Evolutionary conservation across 805 yeast species (phyloP), one percentile per base, ranked within the genome.

Genomic region (Spathaspora boniae): DNA sequence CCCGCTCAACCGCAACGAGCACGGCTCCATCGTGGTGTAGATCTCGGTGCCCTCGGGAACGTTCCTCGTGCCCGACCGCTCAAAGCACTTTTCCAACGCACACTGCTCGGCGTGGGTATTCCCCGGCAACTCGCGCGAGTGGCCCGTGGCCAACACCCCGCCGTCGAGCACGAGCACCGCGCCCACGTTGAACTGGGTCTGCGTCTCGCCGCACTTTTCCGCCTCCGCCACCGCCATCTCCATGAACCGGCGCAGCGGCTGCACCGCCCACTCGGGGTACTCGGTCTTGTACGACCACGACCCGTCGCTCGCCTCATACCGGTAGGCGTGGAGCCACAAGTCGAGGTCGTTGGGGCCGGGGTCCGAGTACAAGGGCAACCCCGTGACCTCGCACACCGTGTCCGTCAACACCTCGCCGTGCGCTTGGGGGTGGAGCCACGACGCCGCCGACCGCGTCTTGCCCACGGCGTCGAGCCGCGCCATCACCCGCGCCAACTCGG

Each of bases 71-170:
- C 65, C 65, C 1, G 60, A 54, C 25, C 58, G 47, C 5, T 52
- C 46, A 38, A 68, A 76, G 47, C 80, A 82, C 57, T 93, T 93
- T 21, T 80, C 83, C 38, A 93, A 54, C 0, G 96, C 96, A 65
- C 94, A 83, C 55, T 93, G 96, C 51, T 93, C 98, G 3, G 98
- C 98, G 56, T 91, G 98, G 0, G 98, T 91, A 58, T 91, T 93
- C 0, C 98, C 98, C 14, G 82, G 85, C 2, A 89, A 63, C 57
- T 93, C 98, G 36, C 98, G 70, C 0, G 98, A 86, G 51, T 76
- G 87, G 0, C 98, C 98, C 0, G 86, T 78, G 6, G 83, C 70
- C n/a, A 93, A 54, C 0, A 91, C 65, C 34, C 72, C 51, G 25
- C 84, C 82, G 33, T 60, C 49, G 37, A 72, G 60, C 0, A 78